These are phyloP conservation scores for Odonthalia washingtoniensis DNA, from an alignment of 31 red algal genomes.

Conservation along the genomic window DNA sequence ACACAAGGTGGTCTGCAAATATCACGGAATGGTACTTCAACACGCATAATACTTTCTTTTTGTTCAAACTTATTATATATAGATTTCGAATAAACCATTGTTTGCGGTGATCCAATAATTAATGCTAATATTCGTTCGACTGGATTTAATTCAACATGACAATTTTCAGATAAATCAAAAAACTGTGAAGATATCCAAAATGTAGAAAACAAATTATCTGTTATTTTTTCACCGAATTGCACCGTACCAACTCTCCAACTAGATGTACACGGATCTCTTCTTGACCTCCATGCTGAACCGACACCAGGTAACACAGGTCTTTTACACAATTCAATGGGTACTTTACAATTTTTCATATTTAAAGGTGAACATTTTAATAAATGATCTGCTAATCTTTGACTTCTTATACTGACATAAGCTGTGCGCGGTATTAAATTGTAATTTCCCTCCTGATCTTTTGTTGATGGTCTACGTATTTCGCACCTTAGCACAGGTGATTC, in stretches of 20 bases:
- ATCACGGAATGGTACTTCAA: slow-evolving; percentile 57
- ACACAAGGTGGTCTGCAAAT: slow-evolving; percentile 22
- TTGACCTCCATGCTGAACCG: slow-evolving; percentile 22
- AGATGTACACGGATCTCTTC: slow-evolving; percentile 15
- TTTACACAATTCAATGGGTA: background rate
- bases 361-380: background rate
- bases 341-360: background rate
- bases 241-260: slow-evolving; percentile 30
- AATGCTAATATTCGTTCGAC: slow-evolving; percentile 21
- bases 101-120: slow-evolving; percentile 23
- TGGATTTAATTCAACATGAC: slow-evolving; percentile 48
- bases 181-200: slow-evolving; percentile 35
- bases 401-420: slow-evolving; percentile 1
- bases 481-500: slow-evolving; percentile 20
- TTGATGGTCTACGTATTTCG: background rate
- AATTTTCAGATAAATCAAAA: slow-evolving; percentile 21
- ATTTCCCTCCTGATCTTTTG: background rate
- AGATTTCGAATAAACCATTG: background rate
- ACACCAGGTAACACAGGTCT: slow-evolving; percentile 6
- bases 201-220: background rate
- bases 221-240: slow-evolving; percentile 36
- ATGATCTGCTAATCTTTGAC: background rate
- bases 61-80: background rate
- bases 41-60: slow-evolving; percentile 12
- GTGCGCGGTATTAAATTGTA: background rate